These are phyloP conservation scores for Penicillium pancosmium DNA, from an alignment of 495 filamentous ascomycete genomes.

Conservation along the genomic window DNA sequence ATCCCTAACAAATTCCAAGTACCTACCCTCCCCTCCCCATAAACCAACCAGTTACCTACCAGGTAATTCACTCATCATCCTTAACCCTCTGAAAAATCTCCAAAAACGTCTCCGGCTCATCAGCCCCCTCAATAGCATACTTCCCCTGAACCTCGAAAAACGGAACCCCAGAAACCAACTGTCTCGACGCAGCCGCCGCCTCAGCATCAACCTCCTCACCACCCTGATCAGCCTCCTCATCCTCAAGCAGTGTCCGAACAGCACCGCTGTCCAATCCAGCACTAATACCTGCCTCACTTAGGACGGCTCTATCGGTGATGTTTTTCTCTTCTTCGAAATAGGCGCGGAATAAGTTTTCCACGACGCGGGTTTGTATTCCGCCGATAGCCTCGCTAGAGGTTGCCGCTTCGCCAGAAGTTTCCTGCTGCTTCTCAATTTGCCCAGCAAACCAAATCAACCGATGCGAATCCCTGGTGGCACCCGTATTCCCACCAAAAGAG, in stretches of 20 bases:
- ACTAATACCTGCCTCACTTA: conserved; percentile 62
- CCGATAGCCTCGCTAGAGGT: conserved; percentile 24
- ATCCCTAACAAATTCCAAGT: too few relatives aligned
- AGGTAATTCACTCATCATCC: conserved; percentile 23
- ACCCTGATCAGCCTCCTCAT: conserved; percentile 58
- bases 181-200: conserved; percentile 58
- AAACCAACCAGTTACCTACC: background rate
- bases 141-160: conserved; percentile 69
- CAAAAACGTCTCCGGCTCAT: conserved; percentile 60
- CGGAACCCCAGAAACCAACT: conserved; percentile 71
- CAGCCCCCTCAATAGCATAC: conserved; percentile 65
- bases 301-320: conserved; percentile 64
- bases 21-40: background rate
- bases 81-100: conserved; percentile 58
- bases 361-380: conserved; percentile 61
- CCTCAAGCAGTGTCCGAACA: conserved; percentile 62
- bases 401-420: background rate
- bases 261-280: conserved; percentile 64
- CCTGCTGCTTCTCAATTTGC: conserved; percentile 48
- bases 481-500: conserved; percentile 69
- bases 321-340: conserved; percentile 82
- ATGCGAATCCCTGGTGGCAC: conserved; percentile 79
- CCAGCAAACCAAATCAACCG: conserved; percentile 72
- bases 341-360: conserved; percentile 67
- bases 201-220: conserved; percentile 72